Percentiles rank a stretch among this genome's conserved stretches.
Evolutionary conservation across 305 asterid species (phyloP).

Genomic region (Fraxinus ornus): DNA sequence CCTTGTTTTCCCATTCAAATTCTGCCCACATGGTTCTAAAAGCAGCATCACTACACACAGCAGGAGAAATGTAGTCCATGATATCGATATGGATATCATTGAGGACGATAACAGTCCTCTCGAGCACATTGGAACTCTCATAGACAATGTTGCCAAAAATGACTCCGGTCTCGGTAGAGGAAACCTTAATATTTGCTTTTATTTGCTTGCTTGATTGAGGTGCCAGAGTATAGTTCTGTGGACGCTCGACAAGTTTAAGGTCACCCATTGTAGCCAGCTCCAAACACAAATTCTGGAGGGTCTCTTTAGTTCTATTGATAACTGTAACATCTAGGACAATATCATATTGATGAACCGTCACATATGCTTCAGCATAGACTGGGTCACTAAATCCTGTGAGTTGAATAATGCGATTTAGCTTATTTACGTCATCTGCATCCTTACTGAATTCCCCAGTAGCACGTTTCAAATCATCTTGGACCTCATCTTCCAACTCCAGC

Average conservation of each 20-base stretch:
- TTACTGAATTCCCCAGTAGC: conserved; percentile 56
- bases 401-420: conserved; percentile 48
- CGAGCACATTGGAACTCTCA: conserved; percentile 54
- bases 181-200: not conserved
- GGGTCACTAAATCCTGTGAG: conserved; percentile 56
- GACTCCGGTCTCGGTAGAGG: not conserved
- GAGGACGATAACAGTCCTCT: conserved; percentile 49
- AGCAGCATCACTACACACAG: conserved; percentile 50
- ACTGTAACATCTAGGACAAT: conserved; percentile 53
- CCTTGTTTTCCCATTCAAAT: conserved; percentile 68
- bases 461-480: conserved; percentile 57
- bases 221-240: conserved; percentile 54
- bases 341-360: conserved; percentile 55
- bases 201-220: conserved; percentile 49
- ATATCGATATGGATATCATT: conserved; percentile 59
- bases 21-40: conserved; percentile 62
- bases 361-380: conserved; percentile 55
- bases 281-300: conserved; percentile 56
- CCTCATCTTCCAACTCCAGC: conserved; percentile 52
- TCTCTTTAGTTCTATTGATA: conserved; percentile 52
- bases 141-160: conserved; percentile 48
- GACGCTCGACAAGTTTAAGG: conserved; percentile 57
- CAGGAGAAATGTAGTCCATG: conserved; percentile 59
- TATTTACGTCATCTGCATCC: conserved; percentile 49
- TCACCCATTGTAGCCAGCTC: conserved; percentile 61